These are phyloP conservation scores for Wickerhamomyces bovis DNA, from an alignment of 805 yeast genomes.

Conservation along the genomic window DNA sequence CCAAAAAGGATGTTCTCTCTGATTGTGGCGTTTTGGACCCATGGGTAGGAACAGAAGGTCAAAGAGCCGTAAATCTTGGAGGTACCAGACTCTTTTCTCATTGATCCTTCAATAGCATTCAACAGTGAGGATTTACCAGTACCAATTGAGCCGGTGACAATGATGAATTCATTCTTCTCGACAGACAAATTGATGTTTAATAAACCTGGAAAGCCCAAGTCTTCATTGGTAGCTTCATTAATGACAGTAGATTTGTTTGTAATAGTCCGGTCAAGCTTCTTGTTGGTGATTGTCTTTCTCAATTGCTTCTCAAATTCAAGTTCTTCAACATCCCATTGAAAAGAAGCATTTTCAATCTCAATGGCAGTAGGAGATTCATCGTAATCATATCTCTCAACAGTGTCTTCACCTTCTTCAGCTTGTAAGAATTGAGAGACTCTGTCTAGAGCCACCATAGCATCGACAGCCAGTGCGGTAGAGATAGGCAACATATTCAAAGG, in stretches of 20 bases:
- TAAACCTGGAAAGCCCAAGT: constrained; percentile 34
- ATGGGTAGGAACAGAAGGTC: constrained; percentile 58
- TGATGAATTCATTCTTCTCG: constrained; percentile 61
- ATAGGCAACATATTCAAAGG: constrained; percentile 63
- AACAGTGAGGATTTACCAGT: constrained; percentile 75
- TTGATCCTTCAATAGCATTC: constrained; percentile 65
- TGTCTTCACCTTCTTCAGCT: constrained; percentile 34
- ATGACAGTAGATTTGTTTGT: background rate
- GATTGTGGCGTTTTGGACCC: constrained; percentile 81
- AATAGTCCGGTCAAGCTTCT: background rate
- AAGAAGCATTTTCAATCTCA: constrained; percentile 37
- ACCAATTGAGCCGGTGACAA: constrained; percentile 76
- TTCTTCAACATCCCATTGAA: constrained; percentile 47
- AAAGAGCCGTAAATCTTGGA: constrained; percentile 49
- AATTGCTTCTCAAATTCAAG: constrained; percentile 5
- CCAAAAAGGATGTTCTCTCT: constrained; percentile 74
- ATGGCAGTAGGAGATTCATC: constrained; percentile 40
- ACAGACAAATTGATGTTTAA: constrained; percentile 47
- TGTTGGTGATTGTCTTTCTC: background rate
- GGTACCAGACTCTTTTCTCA: constrained; percentile 50
- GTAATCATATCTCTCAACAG: constrained; percentile 25
- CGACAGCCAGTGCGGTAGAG: constrained; percentile 55
- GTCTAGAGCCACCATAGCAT: constrained; percentile 51
- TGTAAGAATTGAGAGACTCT: constrained; percentile 43
- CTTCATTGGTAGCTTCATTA: constrained; percentile 7